Conservation (phyloP, 2,329 filamentous ascomycete genomes). For the Malbranchea zuffiana region DNA sequence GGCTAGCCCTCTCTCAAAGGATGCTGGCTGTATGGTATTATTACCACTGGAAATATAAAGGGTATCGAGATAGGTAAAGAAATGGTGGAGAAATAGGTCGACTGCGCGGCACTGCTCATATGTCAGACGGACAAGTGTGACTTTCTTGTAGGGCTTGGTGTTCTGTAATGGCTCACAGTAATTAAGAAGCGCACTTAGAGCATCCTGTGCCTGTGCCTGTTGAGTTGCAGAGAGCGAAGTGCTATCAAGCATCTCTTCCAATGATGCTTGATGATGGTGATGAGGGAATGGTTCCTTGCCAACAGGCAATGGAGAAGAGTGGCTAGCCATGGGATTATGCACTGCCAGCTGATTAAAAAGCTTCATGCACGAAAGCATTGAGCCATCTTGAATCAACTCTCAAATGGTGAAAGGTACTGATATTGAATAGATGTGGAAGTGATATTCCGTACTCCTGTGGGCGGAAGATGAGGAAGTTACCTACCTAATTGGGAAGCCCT, state of each 20-base stretch:
- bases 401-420: too few relatives aligned
- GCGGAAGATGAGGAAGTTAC: too few relatives aligned
- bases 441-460: too few relatives aligned
- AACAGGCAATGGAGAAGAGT: constrained; percentile 8
- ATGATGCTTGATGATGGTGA: constrained; percentile 12
- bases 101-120: constrained; percentile 16
- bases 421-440: too few relatives aligned
- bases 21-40: constrained; percentile 8
- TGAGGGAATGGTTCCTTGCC: constrained; percentile 8
- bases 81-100: constrained; percentile 11
- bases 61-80: constrained; percentile 12
- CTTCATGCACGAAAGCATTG: constrained; percentile 2
- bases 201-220: constrained; percentile 10
- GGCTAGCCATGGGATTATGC: constrained; percentile 7
- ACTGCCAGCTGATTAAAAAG: constrained; percentile 1
- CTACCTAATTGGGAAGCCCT: too few relatives aligned
- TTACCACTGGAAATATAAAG: constrained; percentile 9
- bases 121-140: constrained; percentile 17
- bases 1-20: constrained; percentile 7
- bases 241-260: constrained; percentile 10
- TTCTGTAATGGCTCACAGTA: constrained; percentile 17
- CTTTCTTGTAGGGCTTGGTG: constrained; percentile 16
- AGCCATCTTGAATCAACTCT: too few relatives aligned
- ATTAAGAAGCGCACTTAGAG: constrained; percentile 14
- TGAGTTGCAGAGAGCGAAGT: constrained; percentile 9